Evolutionary conservation across 768 basidiomycete species (phyloP), one percentile per base, ranked within the genome.

Genomic region (Trametes cubensis): DNA sequence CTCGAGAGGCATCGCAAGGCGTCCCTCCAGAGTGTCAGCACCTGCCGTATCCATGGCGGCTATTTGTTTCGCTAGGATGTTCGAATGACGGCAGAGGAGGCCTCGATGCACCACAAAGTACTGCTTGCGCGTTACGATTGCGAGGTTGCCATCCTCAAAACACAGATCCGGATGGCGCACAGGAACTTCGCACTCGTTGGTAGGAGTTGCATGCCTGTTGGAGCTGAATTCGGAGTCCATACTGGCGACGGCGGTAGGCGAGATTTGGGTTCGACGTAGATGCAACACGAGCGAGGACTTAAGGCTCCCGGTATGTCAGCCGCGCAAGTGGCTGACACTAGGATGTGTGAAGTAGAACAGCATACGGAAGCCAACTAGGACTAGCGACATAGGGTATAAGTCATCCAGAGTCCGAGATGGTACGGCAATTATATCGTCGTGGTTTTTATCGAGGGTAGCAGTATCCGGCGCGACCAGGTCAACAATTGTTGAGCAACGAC

Each of bases 21-120:
- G 80, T 3, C 83, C 87, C 70, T 89, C 86, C 40, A 90, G 73
- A n/a, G 73, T 55, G 52, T 65, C 68, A 18, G 44, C 53, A 25
- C 62, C 61, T 4, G 30, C 45, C 0, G 61, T 34, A 17, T 62
- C 46, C 6, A 64, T 25, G 18, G 41, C 69, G 6, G 75, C 70
- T 39, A 84, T 75, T 52, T 78, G 73, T 15, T 78, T 72, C 23
- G 72, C 67, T 5, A 91, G 72, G 39, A 83, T 78, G 1, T 69
- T 67, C 0, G 90, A 92, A 67, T 89, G 89, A 10, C 86, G 83
- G 54, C 76, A 80, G 15, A 92, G 74, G 15, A 91, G 73, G 14
- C 88, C 86, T 64, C 76, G 77, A 70, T 92, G 90, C 3, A 92
- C 85, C 57, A 88, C 71, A 69, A 92, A 92, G 69, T 88, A 90